Evolutionary conservation across 2,329 filamentous ascomycete genomes (phyloP).

Genomic region (Capronia epimyces): DNA sequence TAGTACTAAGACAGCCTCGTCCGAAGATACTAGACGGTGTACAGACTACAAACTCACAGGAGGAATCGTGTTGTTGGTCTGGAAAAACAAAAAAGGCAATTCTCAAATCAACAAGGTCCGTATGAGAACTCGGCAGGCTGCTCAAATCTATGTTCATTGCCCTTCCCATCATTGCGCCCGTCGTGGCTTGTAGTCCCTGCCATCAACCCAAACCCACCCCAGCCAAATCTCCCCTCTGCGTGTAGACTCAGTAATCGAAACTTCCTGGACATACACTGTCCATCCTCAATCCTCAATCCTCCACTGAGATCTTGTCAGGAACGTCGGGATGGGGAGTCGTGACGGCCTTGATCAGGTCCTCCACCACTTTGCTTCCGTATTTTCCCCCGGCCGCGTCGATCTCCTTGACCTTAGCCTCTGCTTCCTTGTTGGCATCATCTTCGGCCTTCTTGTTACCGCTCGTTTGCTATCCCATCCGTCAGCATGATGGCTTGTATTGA

Average conservation of each 20-base stretch:
- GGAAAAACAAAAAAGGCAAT: too few species aligned
- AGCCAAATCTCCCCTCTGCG: background rate
- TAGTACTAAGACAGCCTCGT: background rate
- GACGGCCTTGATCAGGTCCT: conserved; percentile 78
- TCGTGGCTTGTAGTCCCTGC: background rate
- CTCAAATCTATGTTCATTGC: conserved; percentile 1
- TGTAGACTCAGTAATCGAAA: background rate
- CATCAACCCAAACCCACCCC: background rate
- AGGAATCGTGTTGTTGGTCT: too few species aligned
- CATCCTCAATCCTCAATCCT: conserved; percentile 22
- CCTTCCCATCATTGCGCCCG: background rate
- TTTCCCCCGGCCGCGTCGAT: conserved; percentile 77
- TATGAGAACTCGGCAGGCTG: background rate
- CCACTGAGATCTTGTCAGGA: conserved; percentile 39
- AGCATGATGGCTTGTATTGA: background rate
- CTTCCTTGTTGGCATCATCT: conserved; percentile 71
- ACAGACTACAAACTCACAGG: too few species aligned
- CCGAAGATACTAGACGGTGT: too few species aligned
- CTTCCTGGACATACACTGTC: background rate
- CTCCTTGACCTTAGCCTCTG: conserved; percentile 72
- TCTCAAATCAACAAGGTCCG: background rate
- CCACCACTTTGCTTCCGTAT: conserved; percentile 71
- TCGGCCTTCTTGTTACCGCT: conserved; percentile 83
- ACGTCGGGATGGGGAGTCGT: conserved; percentile 73
- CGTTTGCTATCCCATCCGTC: conserved; percentile 60